Base-by-base conservation (phyloP, 108 stramenopile genomes). In the Skeletonema marinoi region DNA sequence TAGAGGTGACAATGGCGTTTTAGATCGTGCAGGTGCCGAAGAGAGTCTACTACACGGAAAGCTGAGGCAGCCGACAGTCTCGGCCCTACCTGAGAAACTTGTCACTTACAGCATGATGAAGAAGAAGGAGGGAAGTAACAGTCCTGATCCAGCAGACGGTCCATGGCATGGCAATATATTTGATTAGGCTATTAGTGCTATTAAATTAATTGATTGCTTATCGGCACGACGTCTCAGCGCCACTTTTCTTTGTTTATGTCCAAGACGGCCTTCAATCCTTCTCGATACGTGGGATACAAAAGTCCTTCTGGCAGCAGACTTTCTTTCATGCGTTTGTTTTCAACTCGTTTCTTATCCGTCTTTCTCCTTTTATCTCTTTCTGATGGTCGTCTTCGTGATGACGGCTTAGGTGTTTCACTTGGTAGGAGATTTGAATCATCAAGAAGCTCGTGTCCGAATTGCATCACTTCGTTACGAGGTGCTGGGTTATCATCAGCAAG, bases 41-140 rank as follows among this genome's bases (percentile, higher is more conserved):
- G 94, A 95, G 70, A 91, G 90, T 13, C 69, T 95, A 32, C 62
- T 95, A 39, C 89, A 92, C 60, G 67, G 73, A 29, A 65, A 83
- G 12, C 72, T 71, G n/a, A 71, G 66, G 29, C 42, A 69, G 56
- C 68, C 80, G 8, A 67, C 61, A 50, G 76, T 94, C 11, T 71
- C 78, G 38, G 88, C 87, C 32, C 71, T 95, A 11, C 92, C 92
- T 1, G 94, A 95, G 69, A 91, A 89, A 66, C 73, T 95, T 14
- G 88, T 90, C 9, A 92, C 92, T 6, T 84, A 87, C 33, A 87
- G 84, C 31, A 84, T 87, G 86, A 32, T 86, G 42, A 70, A 81
- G 50, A 89, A 88, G 69, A 74, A 87, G 44, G 75, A 63, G 54
- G 67, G 70, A 66, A 81, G 78, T 38, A 39, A 64, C 51, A 44